phyloP scores from a whole-genome alignment of 148 eudicot genomes.

The Rhododendron vialii region DNA sequence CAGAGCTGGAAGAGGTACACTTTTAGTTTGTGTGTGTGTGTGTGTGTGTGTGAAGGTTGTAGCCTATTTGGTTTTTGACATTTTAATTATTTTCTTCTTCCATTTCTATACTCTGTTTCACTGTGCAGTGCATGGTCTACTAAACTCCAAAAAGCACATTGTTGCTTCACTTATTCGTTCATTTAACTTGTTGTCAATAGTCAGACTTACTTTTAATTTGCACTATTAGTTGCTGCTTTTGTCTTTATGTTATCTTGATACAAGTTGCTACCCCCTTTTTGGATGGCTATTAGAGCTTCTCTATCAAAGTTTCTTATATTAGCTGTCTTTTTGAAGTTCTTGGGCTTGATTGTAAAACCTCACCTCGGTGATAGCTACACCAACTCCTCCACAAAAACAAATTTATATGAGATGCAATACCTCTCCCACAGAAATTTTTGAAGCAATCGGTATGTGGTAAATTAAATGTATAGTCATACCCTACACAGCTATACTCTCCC shows the following conservation, averaged over 20 bases:
- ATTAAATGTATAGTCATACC: not conserved
- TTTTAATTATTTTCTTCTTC: not conserved
- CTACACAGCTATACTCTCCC: not conserved
- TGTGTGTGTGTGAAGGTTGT: not conserved
- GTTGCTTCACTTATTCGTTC: not conserved
- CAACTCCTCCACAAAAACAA: not conserved
- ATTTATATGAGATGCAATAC: not conserved
- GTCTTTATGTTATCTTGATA: not conserved
- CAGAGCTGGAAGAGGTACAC: conserved; percentile 64
- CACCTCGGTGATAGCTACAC: not conserved
- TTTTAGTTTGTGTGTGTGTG: not conserved
- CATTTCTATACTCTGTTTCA: not conserved
- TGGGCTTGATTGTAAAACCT: not conserved
- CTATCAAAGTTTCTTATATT: not conserved
- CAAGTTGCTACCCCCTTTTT: not conserved
- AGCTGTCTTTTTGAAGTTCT: not conserved
- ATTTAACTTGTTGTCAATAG: not conserved
- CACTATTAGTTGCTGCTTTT: not conserved
- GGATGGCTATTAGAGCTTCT: not conserved
- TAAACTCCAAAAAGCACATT: not conserved
- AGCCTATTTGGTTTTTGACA: not conserved
- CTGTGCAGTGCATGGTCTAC: not conserved
- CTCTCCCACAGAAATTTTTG: not conserved
- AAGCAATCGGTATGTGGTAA: not conserved
- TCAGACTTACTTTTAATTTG: not conserved